Evolutionary conservation across 371 early-diverging fungal genomes (phyloP).

Genomic region (Apophysomyces ossiformis): DNA sequence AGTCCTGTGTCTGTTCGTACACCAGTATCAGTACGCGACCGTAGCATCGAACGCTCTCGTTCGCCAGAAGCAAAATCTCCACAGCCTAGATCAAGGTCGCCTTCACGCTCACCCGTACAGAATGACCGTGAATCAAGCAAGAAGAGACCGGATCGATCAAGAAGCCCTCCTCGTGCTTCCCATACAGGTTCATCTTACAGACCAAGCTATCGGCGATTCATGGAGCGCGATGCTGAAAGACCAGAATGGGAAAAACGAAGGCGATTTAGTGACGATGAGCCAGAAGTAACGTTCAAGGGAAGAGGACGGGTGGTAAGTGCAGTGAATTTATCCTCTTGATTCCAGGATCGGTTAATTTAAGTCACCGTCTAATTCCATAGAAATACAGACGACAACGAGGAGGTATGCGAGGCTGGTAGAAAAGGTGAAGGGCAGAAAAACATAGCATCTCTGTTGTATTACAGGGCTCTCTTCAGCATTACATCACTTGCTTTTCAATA

Average conservation of each 20-base stretch:
- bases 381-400: slow-evolving; percentile 20
- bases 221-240: slow-evolving; percentile 30
- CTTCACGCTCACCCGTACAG: not conserved
- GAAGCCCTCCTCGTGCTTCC: slow-evolving; percentile 5
- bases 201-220: slow-evolving; percentile 16
- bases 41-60: slow-evolving; percentile 11
- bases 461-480: not conserved
- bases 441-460: not conserved
- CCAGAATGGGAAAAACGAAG: slow-evolving; percentile 47
- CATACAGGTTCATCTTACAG: slow-evolving; percentile 14
- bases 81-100: not conserved
- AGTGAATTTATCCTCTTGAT: not conserved
- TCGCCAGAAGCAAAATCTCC: slow-evolving; percentile 10
- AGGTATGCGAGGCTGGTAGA: slow-evolving; percentile 23
- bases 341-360: not conserved
- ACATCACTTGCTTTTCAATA: too few species aligned
- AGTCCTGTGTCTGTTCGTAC: slow-evolving; percentile 16
- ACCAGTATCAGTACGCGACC: not conserved
- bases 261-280: slow-evolving; percentile 36
- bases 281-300: slow-evolving; percentile 49
- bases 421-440: not conserved
- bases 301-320: slow-evolving; percentile 51
- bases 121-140: not conserved
- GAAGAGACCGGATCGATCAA: slow-evolving; percentile 3
- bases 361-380: slow-evolving; percentile 1